Base-by-base conservation (phyloP, 805 yeast species). In the Wickerhamiella alocasiicola region DNA sequence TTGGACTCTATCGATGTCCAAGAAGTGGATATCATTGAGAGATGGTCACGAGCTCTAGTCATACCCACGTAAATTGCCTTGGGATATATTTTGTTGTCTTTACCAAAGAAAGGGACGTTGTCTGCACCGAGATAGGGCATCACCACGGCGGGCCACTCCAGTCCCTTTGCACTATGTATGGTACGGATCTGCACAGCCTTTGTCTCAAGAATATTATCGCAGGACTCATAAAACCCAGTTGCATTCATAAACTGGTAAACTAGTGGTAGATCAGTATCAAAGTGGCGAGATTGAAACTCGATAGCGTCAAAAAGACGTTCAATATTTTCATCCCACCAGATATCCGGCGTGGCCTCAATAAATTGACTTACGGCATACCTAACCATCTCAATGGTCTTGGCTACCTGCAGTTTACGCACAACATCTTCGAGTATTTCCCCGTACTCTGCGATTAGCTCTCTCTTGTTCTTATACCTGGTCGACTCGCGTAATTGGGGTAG, bases 91-190 rank as follows among this genome's bases (percentile, higher is more conserved):
- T 29, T 32, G 11, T 13, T 15, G 12, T 25, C 26, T 6, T 21
- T 13, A 20, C 20, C 19, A 11, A 32, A 32, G 11, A 25, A 5
- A 5, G 3, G 12, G 4, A 9, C 16, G 26, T 32, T 26, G 4
- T 12, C 11, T 20, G 36, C 26, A 17, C 41, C 41, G 3, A 43
- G 18, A 16, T 28, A 34, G 7, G 41, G 43, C 24, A 44, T 33
- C 29, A 83, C 82, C 0, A 88, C 96, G 11, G 82, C 73, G 0
- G 94, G 88, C 96, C 97, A 88, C 55, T 88, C 98, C 2, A 87
- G 64, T 1, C 98, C 98, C 56, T 88, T 88, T 1, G 96, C 76
- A 0, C 85, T 83, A 55, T 88, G 98, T 9, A 88, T 79, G 0
- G 97, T 91, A 0, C 94, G 79, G 0, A 88, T 60, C 0, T 70